These are phyloP conservation scores for Hypoxylon fuscum DNA, from an alignment of 495 filamentous ascomycete species.

Conservation along the genomic window DNA sequence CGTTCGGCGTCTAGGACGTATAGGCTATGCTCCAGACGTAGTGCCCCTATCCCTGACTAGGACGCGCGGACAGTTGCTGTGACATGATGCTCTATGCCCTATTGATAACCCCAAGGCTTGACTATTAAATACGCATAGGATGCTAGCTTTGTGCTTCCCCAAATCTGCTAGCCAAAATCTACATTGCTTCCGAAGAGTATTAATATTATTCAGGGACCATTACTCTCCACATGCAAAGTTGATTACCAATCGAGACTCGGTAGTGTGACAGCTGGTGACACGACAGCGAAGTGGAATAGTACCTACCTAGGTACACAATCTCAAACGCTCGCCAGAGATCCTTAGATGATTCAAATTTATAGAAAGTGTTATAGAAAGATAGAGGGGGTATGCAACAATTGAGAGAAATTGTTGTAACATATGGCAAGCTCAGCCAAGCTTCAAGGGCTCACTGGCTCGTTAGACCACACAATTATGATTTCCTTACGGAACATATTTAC, in stretches of 20 bases:
- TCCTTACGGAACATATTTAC: too few relatives aligned
- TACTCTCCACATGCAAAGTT: neutral
- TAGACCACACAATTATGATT: too few relatives aligned
- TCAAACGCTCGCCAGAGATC: neutral
- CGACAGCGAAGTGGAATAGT: neutral
- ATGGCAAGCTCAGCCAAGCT: too few relatives aligned
- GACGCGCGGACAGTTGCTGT: neutral
- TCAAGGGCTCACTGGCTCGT: too few relatives aligned
- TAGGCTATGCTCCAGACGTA: constrained; percentile 8
- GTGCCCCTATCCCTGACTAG: constrained; percentile 10
- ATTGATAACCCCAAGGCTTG: neutral
- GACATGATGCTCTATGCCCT: neutral
- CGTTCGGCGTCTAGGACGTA: constrained; percentile 1
- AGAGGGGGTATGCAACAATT: too few relatives aligned
- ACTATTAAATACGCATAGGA: neutral
- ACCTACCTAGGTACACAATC: neutral
- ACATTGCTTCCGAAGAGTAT: constrained; percentile 15
- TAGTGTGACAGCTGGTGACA: constrained; percentile 14
- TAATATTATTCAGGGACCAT: constrained; percentile 21
- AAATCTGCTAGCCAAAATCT: neutral
- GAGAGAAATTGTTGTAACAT: too few relatives aligned
- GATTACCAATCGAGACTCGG: constrained; percentile 11
- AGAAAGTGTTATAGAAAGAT: too few relatives aligned
- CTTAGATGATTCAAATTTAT: too few relatives aligned
- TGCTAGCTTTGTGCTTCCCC: constrained; percentile 4